These are phyloP conservation scores for Sporothrix protearum DNA, from an alignment of 2,329 filamentous ascomycete species.

Conservation along the genomic window DNA sequence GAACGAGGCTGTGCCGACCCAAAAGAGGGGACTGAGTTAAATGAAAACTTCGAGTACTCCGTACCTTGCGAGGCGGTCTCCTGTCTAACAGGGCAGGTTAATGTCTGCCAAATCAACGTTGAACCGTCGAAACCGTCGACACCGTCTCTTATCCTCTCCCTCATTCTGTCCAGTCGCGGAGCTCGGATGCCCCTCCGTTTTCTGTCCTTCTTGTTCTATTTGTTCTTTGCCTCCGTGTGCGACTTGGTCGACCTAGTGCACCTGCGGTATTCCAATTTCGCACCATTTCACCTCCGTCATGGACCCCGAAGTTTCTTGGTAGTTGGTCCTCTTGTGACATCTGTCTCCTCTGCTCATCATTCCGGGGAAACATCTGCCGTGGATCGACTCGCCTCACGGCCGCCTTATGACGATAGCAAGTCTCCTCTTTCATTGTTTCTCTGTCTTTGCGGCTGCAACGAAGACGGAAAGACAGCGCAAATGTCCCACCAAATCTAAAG, in stretches of 20 bases:
- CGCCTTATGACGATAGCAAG: not conserved
- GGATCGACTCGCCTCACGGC: not conserved
- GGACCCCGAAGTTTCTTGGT: not conserved
- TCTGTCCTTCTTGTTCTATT: not conserved
- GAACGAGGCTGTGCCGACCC: not conserved
- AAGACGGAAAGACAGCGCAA: too few relatives aligned
- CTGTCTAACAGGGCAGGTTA: not conserved
- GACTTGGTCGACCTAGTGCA: not conserved
- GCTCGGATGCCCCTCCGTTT: not conserved
- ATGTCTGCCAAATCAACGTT: not conserved
- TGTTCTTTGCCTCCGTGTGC: not conserved
- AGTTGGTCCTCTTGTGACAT: not conserved
- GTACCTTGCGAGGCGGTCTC: not conserved
- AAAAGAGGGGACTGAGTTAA: too few relatives aligned
- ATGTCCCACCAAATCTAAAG: not conserved
- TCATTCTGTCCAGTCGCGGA: conserved; percentile 1
- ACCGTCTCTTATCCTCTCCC: not conserved
- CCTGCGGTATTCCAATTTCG: too few relatives aligned
- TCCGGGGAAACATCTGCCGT: conserved; percentile 2
- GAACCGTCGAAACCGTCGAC: not conserved
- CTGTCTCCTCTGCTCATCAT: not conserved
- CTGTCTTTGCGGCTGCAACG: not conserved
- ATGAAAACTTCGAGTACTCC: too few relatives aligned
- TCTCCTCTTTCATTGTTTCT: not conserved
- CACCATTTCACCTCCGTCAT: not conserved